Evolutionary conservation across 139 green algal species (phyloP), one percentile per base, ranked within the genome.

Genomic region (Tetratostichococcus sp.): DNA sequence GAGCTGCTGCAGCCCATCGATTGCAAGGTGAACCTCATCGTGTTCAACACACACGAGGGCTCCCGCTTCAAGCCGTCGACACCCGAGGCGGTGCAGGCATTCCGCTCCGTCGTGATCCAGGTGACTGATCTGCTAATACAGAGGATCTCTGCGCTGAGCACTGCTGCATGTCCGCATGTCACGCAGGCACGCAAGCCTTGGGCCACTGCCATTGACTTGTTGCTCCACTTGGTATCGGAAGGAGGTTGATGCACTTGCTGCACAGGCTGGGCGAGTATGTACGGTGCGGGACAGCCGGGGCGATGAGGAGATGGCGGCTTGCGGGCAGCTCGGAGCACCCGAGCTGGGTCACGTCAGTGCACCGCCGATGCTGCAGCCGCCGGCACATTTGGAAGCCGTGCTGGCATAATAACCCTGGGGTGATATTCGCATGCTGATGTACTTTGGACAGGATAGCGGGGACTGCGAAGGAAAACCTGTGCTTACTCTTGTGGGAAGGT

Each of bases 291-390:
- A 88, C 65, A 88, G 77, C 67, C 42, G 89, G 25, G 93, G 93
- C 0, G 90, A 93, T 35, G 91, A 94, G 68, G 80, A 92, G 70
- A 94, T 95, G 89, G 92, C 93, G 17, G 93, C 93, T 0, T 97
- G 93, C 67, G 92, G 92, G 19, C 92, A 97, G 85, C 86, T 97
- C 70, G 92, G 92, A 1, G 74, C 80, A 43, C 65, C 72, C 43
- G 73, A 67, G 4, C 21, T 11, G 8, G 11, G n/a, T 1, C 28
- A 31, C 28, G 42, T 30, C 19, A 35, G 35, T 19, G n/a, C 62
- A 26, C 70, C 75, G 31, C 80, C 77, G 21, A 67, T 83, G 43
- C 67, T 87, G 50, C 17, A 59, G 67, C 76, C 76, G 30, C 82
- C 82, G 6, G 58, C 62, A 50, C 68, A 34, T 2, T 75, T 87